Evolutionary conservation across 2,329 filamentous ascomycete genomes (phyloP).

Genomic region (Diaporthe batatas): DNA sequence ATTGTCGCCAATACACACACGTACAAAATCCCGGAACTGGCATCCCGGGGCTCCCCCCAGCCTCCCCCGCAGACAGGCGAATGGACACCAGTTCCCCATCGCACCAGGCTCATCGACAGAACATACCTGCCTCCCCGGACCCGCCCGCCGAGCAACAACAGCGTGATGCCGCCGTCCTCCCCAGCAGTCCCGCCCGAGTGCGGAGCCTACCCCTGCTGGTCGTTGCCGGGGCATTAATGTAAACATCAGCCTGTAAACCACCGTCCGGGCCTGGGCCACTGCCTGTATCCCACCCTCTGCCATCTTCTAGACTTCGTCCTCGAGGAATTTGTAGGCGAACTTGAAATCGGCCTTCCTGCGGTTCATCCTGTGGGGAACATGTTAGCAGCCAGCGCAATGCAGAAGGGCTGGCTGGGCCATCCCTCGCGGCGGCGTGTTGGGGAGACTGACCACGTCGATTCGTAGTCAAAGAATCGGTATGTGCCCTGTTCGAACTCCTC

Average conservation of each 20-base stretch:
- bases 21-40: constrained; percentile 10
- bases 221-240: neutral
- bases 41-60: neutral
- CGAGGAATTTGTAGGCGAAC: constrained; percentile 97
- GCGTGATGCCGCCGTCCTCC: neutral
- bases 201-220: neutral
- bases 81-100: neutral
- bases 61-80: neutral
- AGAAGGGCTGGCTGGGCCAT: neutral
- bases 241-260: constrained; percentile 4
- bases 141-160: neutral
- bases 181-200: neutral
- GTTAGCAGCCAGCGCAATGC: constrained; percentile 11
- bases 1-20: constrained; percentile 23
- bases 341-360: constrained; percentile 97
- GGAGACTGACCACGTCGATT: constrained; percentile 91
- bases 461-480: constrained; percentile 99
- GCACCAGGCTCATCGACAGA: neutral
- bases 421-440: neutral
- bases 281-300: neutral
- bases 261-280: neutral
- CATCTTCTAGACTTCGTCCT: constrained; percentile 81
- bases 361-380: constrained; percentile 84
- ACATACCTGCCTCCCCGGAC: neutral
- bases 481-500: constrained; percentile 99